A percentile compares a stretch with the other conserved stretches of the same genome.
phyloP scores from a whole-genome alignment of 306 rosid genomes.

The Rosa chinensis region DNA sequence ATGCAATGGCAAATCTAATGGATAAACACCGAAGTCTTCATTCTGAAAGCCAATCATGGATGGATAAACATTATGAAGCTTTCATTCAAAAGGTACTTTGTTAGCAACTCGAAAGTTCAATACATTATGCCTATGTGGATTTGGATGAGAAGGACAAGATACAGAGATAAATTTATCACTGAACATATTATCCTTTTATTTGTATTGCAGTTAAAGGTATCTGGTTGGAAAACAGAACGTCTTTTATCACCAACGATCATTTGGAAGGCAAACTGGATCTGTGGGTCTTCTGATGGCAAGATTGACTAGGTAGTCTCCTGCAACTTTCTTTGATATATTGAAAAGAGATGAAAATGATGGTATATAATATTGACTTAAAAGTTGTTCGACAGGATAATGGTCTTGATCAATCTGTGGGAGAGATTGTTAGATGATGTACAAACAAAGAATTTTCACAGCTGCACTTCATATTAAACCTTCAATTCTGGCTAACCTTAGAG shows the following conservation, averaged over 20 bases:
- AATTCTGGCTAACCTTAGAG: not conserved
- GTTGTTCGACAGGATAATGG: conserved; percentile 14
- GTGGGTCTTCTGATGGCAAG: conserved; percentile 53
- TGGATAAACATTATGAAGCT: conserved; percentile 60
- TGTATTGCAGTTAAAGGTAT: conserved; percentile 61
- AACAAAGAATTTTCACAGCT: not conserved
- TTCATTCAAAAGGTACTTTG: conserved; percentile 65
- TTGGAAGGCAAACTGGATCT: conserved; percentile 89
- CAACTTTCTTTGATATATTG: not conserved
- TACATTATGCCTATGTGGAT: not conserved
- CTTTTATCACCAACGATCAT: conserved; percentile 63
- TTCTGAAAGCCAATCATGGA: conserved; percentile 73
- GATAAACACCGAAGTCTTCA: conserved; percentile 53
- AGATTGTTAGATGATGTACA: not conserved
- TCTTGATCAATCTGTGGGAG: not conserved
- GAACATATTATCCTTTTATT: not conserved
- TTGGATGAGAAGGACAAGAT: not conserved
- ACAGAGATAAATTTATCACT: not conserved
- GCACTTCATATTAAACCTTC: not conserved
- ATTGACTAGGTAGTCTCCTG: conserved; percentile 42
- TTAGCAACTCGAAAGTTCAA: not conserved
- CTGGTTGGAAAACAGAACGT: conserved; percentile 91
- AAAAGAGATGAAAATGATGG: not conserved
- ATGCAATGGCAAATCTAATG: conserved; percentile 45
- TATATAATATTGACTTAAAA: not conserved